Base-by-base conservation (phyloP, 345 rosid species). In the Draba incana region DNA sequence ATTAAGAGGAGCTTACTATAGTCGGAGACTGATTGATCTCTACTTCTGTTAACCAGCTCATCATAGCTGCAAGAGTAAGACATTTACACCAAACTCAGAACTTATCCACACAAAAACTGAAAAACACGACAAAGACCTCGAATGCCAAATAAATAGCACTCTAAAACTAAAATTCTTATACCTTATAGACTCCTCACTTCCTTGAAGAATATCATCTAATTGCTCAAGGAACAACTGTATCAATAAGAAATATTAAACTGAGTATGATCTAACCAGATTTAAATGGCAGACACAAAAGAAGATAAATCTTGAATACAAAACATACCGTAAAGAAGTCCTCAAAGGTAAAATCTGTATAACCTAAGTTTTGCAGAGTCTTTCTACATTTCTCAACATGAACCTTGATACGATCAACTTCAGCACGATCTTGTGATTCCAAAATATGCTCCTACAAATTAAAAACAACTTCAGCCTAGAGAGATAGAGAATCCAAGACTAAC, bases 291-390 rank as follows among this genome's bases (percentile, higher is more conserved):
- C 5, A 57, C 30, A 53, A 24, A 15, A 57, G 15, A 13, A 14
- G 20, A 58, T 0, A 48, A 50, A 39, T 64, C 35, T 16, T 2
- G 30, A 25, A 53, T 14, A 31, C 3, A 27, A 37, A 52, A 13
- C 48, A 20, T 85, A 94, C 99, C 86, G 89, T 69, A 68, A 95
- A 95, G 79, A 95, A 95, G 77, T 95, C 99, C 81, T 95, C 99
- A 68, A 92, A 95, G 5, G 99, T 92, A 57, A 95, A 89, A 44
- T 95, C 98, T 24, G 86, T 81, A 76, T 92, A 86, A 43, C 98
- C 99, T 82, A 95, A 86, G 72, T 81, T 80, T 76, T 88, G 96
- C 72, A 95, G 98, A 39, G 90, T 83, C 81, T 80, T 95, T 78
- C 97, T 81, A 73, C 97, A 92, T 69, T 89, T 93, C 76, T 95